Conservation (phyloP, 1,284 basidiomycete genomes). For the Pseudozyma tsukubaensis region DNA sequence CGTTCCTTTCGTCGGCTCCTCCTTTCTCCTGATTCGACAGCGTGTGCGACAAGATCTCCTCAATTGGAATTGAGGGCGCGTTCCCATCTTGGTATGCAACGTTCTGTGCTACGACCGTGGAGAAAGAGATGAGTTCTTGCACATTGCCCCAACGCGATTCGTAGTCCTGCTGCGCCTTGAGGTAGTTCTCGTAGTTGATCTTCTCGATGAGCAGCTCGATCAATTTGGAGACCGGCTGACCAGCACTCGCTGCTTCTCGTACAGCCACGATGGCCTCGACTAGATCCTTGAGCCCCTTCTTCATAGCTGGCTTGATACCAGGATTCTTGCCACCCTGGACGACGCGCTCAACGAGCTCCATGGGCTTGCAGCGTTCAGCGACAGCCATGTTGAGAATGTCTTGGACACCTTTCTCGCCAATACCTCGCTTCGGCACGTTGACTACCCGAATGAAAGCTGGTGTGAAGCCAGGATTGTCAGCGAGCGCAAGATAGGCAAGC, state of each 20-base stretch:
- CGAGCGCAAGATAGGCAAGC: constrained; percentile 78
- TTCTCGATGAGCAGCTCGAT: constrained; percentile 76
- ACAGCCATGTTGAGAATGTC: constrained; percentile 75
- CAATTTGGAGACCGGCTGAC: constrained; percentile 76
- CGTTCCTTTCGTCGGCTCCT: background rate
- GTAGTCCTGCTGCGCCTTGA: constrained; percentile 77
- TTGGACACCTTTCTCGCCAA: constrained; percentile 83
- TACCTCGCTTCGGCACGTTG: constrained; percentile 79
- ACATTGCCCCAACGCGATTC: constrained; percentile 87
- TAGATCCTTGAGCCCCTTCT: constrained; percentile 76
- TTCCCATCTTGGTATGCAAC: constrained; percentile 4
- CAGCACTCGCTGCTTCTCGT: constrained; percentile 74
- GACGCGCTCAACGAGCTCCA: constrained; percentile 72
- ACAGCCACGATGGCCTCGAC: constrained; percentile 75
- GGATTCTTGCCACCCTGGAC: constrained; percentile 65
- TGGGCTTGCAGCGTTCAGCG: constrained; percentile 73
- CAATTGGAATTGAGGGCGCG: constrained; percentile 18
- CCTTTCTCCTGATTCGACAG: constrained; percentile 29
- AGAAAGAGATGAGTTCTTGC: constrained; percentile 76
- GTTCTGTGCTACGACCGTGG: constrained; percentile 44
- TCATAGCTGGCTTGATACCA: constrained; percentile 77
- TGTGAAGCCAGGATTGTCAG: constrained; percentile 81
- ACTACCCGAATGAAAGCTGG: constrained; percentile 80
- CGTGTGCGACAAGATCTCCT: constrained; percentile 36
- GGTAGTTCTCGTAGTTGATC: constrained; percentile 77